Evolutionary conservation across 2,329 filamentous ascomycete genomes (phyloP).

Genomic region (Penicillium griseofulvum): DNA sequence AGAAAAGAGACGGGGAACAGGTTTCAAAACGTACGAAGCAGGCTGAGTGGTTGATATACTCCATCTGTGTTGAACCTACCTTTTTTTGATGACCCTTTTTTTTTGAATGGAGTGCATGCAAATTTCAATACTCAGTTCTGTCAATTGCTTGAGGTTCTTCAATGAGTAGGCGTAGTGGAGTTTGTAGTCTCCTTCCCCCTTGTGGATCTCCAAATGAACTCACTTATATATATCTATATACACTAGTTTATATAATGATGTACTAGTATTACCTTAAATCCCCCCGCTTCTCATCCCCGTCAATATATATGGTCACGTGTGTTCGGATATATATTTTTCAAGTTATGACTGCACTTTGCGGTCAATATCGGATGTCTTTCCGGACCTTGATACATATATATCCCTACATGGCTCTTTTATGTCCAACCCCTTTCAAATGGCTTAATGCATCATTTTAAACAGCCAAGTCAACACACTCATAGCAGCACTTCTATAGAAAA

Average conservation of each 20-base stretch:
- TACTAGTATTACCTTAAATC: neutral
- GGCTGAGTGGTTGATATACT: conserved; percentile 22
- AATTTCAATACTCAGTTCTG: conserved; percentile 24
- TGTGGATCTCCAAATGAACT: neutral
- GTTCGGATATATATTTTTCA: neutral
- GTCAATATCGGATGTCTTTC: neutral
- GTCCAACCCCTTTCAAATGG: neutral
- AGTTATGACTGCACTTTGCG: neutral
- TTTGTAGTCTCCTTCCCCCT: neutral
- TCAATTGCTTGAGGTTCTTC: conserved; percentile 4
- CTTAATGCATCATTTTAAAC: neutral
- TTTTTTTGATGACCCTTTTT: conserved; percentile 27
- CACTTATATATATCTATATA: too few relatives aligned
- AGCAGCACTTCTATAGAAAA: neutral
- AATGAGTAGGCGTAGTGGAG: neutral
- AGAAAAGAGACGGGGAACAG: conserved; percentile 18
- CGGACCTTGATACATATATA: too few relatives aligned
- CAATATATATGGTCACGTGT: neutral
- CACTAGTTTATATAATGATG: neutral
- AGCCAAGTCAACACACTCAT: neutral
- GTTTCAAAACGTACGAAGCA: conserved; percentile 19
- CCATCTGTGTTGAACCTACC: conserved; percentile 27
- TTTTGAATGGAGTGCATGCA: conserved; percentile 29
- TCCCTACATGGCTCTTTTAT: too few relatives aligned
- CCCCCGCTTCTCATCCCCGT: neutral